Conservation (phyloP, 257 asterid genomes). For the Dorcoceras hygrometricum region DNA sequence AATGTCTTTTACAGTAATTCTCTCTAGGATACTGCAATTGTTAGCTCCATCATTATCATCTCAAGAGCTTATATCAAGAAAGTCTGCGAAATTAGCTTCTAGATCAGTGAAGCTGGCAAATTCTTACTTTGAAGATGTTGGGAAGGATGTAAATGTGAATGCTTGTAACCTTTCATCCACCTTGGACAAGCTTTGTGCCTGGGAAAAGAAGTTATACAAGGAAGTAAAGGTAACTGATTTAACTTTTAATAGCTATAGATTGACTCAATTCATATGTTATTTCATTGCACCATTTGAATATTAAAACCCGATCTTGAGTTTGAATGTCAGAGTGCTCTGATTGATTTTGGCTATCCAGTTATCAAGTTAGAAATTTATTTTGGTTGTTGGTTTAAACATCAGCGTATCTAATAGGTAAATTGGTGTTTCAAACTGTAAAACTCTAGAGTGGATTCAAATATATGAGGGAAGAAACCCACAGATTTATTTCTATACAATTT, state of each 20-base stretch:
- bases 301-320: neutral
- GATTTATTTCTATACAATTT: neutral
- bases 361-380: neutral
- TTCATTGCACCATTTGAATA: neutral
- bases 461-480: neutral
- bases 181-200: constrained; percentile 69
- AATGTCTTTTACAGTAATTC: constrained; percentile 43
- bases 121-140: constrained; percentile 67
- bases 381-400: neutral
- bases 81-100: constrained; percentile 60
- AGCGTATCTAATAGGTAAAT: neutral
- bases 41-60: constrained; percentile 57
- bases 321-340: neutral
- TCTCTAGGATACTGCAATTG: constrained; percentile 55
- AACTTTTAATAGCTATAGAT: neutral
- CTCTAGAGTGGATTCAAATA: neutral
- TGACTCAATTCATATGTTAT: neutral
- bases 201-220: constrained; percentile 92
- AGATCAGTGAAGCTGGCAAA: constrained; percentile 62
- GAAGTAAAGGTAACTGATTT: constrained; percentile 78
- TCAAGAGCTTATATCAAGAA: constrained; percentile 43
- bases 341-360: neutral
- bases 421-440: neutral
- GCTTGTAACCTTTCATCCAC: constrained; percentile 72
- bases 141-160: constrained; percentile 39